Conservation (phyloP, 1,139 yeast species). For the Geotrichum histeridarum region DNA sequence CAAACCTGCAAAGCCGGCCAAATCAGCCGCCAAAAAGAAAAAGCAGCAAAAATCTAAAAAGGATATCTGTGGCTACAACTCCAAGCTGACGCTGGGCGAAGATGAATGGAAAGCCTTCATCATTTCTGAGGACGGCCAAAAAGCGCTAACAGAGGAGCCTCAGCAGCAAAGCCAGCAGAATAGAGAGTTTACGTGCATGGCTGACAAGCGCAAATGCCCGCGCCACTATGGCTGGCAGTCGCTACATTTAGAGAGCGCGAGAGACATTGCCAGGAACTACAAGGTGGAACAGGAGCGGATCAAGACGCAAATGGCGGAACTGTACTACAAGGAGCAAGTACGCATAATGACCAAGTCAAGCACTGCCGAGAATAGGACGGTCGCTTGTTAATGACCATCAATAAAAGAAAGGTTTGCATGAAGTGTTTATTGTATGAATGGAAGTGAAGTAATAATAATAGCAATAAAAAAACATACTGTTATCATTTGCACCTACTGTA, state of each 20-base stretch:
- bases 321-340: constrained; percentile 20
- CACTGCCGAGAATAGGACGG: constrained; percentile 12
- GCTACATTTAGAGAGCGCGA: constrained; percentile 45
- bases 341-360: constrained; percentile 16
- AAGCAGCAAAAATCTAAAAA: constrained; percentile 25
- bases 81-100: constrained; percentile 30
- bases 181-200: constrained; percentile 44
- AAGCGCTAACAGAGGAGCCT: constrained; percentile 15
- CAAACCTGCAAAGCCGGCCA: neutral
- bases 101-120: constrained; percentile 22
- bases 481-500: neutral
- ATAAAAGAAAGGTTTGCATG: neutral
- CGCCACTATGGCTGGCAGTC: constrained; percentile 66
- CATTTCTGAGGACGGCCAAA: constrained; percentile 8
- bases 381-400: constrained; percentile 4
- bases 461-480: no score
- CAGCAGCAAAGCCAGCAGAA: constrained; percentile 14
- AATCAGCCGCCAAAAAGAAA: constrained; percentile 3
- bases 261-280: constrained; percentile 38
- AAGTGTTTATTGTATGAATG: neutral
- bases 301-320: constrained; percentile 13
- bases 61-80: constrained; percentile 44
- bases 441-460: neutral
- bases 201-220: constrained; percentile 61
- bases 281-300: constrained; percentile 33